phyloP scores from a whole-genome alignment of 1,284 basidiomycete genomes.

The Pseudozyma flocculosa region DNA sequence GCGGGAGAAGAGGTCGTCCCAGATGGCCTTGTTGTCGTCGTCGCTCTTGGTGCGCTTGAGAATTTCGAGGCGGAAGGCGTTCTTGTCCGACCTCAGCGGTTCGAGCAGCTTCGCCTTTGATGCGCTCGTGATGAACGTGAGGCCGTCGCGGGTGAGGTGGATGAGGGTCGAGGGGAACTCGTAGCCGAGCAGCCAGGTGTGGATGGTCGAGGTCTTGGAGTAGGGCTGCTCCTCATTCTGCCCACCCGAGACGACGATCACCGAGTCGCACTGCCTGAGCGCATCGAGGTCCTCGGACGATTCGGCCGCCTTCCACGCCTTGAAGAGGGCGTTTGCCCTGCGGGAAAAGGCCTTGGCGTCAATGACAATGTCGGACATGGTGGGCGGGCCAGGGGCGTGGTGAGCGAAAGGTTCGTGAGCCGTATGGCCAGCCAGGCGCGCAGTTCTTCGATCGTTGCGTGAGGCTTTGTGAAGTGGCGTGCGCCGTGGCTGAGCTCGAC shows the following conservation, averaged over 20 bases:
- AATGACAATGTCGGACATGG: slow-evolving; percentile 48
- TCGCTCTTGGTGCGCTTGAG: slow-evolving; percentile 59
- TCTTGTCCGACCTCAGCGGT: slow-evolving; percentile 25
- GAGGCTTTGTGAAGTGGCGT: too few relatives aligned
- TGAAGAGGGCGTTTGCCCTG: slow-evolving; percentile 28
- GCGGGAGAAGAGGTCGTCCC: slow-evolving; percentile 45
- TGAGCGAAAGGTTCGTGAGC: too few relatives aligned
- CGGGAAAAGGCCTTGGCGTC: slow-evolving; percentile 38
- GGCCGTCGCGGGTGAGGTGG: slow-evolving; percentile 70
- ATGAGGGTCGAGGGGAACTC: slow-evolving; percentile 94
- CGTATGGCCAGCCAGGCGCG: too few relatives aligned
- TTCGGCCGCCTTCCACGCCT: slow-evolving; percentile 25
- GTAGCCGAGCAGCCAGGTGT: slow-evolving; percentile 88
- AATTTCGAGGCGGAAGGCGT: slow-evolving; percentile 55
- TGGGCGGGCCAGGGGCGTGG: too few relatives aligned
- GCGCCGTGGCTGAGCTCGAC: too few relatives aligned
- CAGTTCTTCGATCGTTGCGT: too few relatives aligned
- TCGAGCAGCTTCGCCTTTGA: slow-evolving; percentile 66
- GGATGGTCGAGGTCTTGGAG: slow-evolving; percentile 40
- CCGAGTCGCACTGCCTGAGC: slow-evolving; percentile 23
- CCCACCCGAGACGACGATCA: slow-evolving; percentile 40
- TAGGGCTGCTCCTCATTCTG: slow-evolving; percentile 42
- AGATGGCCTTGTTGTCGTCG: slow-evolving; percentile 56
- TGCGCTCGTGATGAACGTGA: slow-evolving; percentile 80
- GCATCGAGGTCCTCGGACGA: slow-evolving; percentile 19